These are phyloP conservation scores for Carex scoparia DNA, from an alignment of 176 grass and related monocot species.

Conservation along the genomic window DNA sequence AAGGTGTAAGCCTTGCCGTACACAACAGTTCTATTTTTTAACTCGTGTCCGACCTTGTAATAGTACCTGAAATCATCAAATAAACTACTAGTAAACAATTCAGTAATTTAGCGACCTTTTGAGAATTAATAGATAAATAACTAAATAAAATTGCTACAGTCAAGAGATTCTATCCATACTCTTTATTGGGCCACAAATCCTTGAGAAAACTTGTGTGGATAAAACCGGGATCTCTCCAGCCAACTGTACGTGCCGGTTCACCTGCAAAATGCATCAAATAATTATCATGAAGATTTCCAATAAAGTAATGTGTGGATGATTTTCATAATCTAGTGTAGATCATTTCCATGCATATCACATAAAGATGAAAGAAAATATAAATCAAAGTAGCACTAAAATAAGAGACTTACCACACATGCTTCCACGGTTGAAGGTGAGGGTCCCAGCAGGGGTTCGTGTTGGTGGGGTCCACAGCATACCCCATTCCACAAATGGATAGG, in stretches of 20 bases:
- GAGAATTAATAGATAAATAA: not conserved
- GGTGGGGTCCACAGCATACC: slow-evolving; percentile 37
- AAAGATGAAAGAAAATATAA: not conserved
- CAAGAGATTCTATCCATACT: slow-evolving; percentile 29
- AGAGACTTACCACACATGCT: slow-evolving; percentile 60
- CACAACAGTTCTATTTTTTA: slow-evolving; percentile 36
- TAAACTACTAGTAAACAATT: too few relatives aligned
- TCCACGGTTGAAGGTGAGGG: slow-evolving; percentile 57
- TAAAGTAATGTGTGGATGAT: not conserved
- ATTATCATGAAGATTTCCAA: not conserved
- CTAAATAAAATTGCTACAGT: not conserved
- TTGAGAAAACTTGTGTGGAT: slow-evolving; percentile 80
- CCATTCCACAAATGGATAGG: slow-evolving; percentile 85
- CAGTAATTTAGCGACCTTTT: not conserved
- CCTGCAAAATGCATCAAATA: slow-evolving; percentile 32
- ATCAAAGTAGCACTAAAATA: not conserved
- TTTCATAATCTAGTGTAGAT: not conserved
- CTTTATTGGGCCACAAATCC: slow-evolving; percentile 66
- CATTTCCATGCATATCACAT: not conserved
- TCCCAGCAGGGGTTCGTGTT: slow-evolving; percentile 44
- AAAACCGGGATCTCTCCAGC: slow-evolving; percentile 94
- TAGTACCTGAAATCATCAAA: slow-evolving; percentile 38
- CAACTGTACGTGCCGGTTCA: slow-evolving; percentile 70
- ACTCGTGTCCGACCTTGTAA: slow-evolving; percentile 61
- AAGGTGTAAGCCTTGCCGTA: slow-evolving; percentile 76